phyloP scores from a whole-genome alignment of 2,329 filamentous ascomycete species.

The Alternaria arborescens region DNA sequence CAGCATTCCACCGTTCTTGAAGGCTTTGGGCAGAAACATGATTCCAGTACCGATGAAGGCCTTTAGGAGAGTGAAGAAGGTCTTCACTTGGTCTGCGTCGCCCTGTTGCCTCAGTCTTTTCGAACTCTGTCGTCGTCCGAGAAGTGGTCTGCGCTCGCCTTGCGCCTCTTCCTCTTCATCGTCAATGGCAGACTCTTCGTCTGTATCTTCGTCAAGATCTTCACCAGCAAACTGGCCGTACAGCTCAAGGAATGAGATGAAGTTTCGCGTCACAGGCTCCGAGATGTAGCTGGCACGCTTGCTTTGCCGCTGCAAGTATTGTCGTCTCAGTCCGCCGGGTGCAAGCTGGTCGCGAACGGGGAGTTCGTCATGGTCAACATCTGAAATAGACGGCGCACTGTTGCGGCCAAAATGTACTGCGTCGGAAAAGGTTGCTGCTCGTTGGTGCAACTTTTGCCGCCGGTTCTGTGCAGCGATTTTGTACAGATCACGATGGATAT shows the following conservation, averaged over 20 bases:
- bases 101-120: constrained; percentile 59
- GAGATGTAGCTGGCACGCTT: constrained; percentile 54
- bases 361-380: constrained; percentile 48
- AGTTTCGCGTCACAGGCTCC: constrained; percentile 71
- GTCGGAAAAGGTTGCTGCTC: constrained; percentile 74
- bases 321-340: constrained; percentile 64
- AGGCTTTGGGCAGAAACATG: constrained; percentile 82
- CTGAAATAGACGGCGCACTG: constrained; percentile 26
- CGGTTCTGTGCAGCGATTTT: constrained; percentile 70
- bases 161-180: constrained; percentile 59
- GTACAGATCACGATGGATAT: constrained; percentile 81
- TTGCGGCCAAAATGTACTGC: constrained; percentile 45
- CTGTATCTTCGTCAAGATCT: constrained; percentile 64
- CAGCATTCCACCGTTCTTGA: constrained; percentile 78
- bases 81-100: constrained; percentile 73
- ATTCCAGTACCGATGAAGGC: constrained; percentile 83
- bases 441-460: constrained; percentile 57
- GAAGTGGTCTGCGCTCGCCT: constrained; percentile 67
- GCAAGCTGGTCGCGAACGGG: constrained; percentile 56
- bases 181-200: constrained; percentile 65
- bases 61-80: constrained; percentile 81
- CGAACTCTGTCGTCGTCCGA: constrained; percentile 65
- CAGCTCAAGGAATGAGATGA: constrained; percentile 77
- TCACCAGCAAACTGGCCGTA: constrained; percentile 82
- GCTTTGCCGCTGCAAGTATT: constrained; percentile 58